Base-by-base conservation (phyloP, 2,329 filamentous ascomycete species). In the Xylaria arbuscula region DNA sequence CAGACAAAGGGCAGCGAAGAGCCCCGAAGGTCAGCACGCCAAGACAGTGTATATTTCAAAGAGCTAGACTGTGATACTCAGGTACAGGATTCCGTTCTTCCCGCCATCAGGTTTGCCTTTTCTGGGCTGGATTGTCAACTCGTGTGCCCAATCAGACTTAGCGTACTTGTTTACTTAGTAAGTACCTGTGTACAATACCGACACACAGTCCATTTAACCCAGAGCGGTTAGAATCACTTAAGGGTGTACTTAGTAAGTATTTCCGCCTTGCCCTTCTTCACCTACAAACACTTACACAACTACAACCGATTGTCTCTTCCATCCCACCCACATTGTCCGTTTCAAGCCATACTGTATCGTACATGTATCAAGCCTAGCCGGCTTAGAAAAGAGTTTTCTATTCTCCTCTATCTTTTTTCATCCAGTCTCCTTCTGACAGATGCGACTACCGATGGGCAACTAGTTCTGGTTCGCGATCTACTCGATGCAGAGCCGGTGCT, bases 251-350 rank as follows among this genome's bases (percentile, higher is more conserved):
- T n/a, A n/a, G n/a, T n/a, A 65, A 58, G 66, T 62, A 59, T 57
- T 66, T 51, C 66, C 66, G 62, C 62, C 62, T 66, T 50, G 38
- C 51, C 28, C 62, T 59, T 58, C 22, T 66, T 63, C 42, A 38
- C 15, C 17, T 47, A 19, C 17, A 19, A 8, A 22, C 59, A 54
- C 51, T 36, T 17, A 3, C n/a, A 36, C 32, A 34, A 3, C 28
- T 32, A 32, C 48, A 17, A 40, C n/a, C n/a, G n/a, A n/a, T n/a
- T n/a, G n/a, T n/a, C n/a, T n/a, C n/a, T n/a, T 19, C 22, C 19
- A 15, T 54, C 11, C n/a, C 15, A 8, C 24, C 51, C 40, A 45
- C 42, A 34, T 64, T 45, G 34, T 42, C 63, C 51, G 63, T 58
- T 59, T 58, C 60, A 64, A 58, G 50, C 45, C 36, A 24, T 54